Evolutionary conservation across 2,329 filamentous ascomycete genomes (phyloP), one percentile per base, ranked within the genome.

Genomic region (Cercospora berteroae): DNA sequence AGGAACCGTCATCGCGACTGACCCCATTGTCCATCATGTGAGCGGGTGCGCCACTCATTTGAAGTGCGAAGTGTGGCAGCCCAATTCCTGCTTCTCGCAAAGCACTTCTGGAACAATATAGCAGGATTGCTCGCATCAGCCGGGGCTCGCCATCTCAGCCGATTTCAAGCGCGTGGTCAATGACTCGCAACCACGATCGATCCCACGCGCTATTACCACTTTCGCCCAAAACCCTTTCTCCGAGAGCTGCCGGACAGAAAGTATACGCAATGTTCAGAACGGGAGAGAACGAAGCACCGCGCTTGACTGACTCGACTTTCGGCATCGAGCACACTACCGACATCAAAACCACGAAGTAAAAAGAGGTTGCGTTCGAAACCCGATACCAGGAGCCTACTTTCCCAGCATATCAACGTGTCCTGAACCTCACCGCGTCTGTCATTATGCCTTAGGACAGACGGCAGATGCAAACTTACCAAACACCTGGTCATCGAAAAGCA

Each of bases 391-490:
- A 36, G n/a, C 12, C 5, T 29, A 16, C 55, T 52, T 25, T 4
- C 58, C 27, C 5, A 52, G 39, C 36, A 50, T 18, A n/a, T 20
- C 25, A 52, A 56, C 61, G 50, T 63, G 48, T 63, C 20, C 61
- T 57, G 20, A 27, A 20, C 42, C 42, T 63, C 60, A 63, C 59
- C 59, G 59, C 59, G 27, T 50, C 42, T 63, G 60, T 63, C 60
- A 55, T 55, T 33, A 31, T 63, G 44, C 44, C 60, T 52, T 31
- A 63, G 60, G 6, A 56, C 20, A 27, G 27, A 36, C 55, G 55
- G 25, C 55, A 57, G 16, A 57, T 57, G 55, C 12, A 57, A 57
- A 57, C 55, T 36, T 57, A 57, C 55, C 55, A 23, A 16, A 23
- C 48, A 52, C 48, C 48, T 52, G 23, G 48, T 52, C 20, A 23